Conservation (phyloP, 2,329 filamentous ascomycete genomes). For the Trichoderma atroviride region DNA sequence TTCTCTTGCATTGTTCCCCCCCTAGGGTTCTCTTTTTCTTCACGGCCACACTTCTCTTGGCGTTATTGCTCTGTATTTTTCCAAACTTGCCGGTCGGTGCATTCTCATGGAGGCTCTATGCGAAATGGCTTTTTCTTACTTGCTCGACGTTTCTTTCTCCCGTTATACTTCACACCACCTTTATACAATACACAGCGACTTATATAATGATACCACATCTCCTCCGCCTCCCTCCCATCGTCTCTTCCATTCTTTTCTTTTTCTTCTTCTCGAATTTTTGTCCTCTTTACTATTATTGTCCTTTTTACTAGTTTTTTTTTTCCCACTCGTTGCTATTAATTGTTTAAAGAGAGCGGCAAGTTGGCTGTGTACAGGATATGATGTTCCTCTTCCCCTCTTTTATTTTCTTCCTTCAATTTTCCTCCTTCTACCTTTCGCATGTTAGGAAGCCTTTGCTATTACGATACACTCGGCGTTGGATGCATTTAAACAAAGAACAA, state of each 20-base stretch:
- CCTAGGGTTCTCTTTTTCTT: not conserved
- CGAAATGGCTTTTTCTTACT: conserved; percentile 7
- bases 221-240: not conserved
- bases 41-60: not conserved
- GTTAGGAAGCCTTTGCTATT: conserved; percentile 4
- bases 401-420: not conserved
- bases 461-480: conserved; percentile 26
- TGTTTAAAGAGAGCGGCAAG: conserved; percentile 22
- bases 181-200: conserved; percentile 3
- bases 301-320: not conserved
- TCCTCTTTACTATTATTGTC: not conserved
- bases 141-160: not conserved
- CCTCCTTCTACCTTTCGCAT: not conserved
- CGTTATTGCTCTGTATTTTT: conserved; percentile 9
- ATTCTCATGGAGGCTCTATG: conserved; percentile 20
- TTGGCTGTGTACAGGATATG: conserved; percentile 25
- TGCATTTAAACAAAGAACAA: conserved; percentile 17
- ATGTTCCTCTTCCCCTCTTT: not conserved
- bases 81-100: conserved; percentile 5
- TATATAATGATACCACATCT: conserved; percentile 25
- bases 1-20: not conserved
- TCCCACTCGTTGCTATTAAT: conserved; percentile 20
- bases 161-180: not conserved
- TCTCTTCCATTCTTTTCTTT: not conserved
- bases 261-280: not conserved